Evolutionary conservation across 2,329 filamentous ascomycete species (phyloP).

Genomic region (Hymenoscyphus infarciens): DNA sequence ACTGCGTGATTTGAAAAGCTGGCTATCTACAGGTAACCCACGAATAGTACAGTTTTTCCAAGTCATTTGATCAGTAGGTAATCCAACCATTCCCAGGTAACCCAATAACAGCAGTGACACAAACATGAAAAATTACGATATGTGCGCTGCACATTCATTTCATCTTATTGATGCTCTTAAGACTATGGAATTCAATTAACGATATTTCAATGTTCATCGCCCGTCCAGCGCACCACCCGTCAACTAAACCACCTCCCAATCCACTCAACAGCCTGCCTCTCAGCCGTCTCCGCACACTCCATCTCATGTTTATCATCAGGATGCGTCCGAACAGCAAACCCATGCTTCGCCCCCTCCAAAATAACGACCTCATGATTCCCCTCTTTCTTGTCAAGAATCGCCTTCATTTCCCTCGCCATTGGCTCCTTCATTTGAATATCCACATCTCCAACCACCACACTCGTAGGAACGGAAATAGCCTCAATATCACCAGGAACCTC

Average conservation of each 20-base stretch:
- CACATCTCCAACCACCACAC: slow-evolving; percentile 44
- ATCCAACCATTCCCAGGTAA: too few relatives aligned
- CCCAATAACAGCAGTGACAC: too few relatives aligned
- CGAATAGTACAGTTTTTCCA: too few relatives aligned
- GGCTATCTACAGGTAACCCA: too few relatives aligned
- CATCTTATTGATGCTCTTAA: too few relatives aligned
- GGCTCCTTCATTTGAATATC: slow-evolving; percentile 40
- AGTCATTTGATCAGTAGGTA: too few relatives aligned
- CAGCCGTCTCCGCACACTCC: slow-evolving; percentile 34
- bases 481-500: slow-evolving; percentile 44
- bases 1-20: too few relatives aligned
- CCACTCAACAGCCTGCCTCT: slow-evolving; percentile 40
- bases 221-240: neutral
- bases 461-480: slow-evolving; percentile 42
- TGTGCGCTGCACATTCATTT: too few relatives aligned
- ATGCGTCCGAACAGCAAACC: slow-evolving; percentile 39
- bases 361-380: slow-evolving; percentile 34
- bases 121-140: too few relatives aligned
- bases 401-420: slow-evolving; percentile 28
- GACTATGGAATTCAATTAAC: too few relatives aligned
- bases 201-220: too few relatives aligned
- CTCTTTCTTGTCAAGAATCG: slow-evolving; percentile 32
- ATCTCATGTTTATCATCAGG: slow-evolving; percentile 35
- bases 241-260: slow-evolving; percentile 30
- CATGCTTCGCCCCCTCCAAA: slow-evolving; percentile 39